Base-by-base conservation (phyloP, 192 early-diverging fungal genomes). In the Coemansia sp. region DNA sequence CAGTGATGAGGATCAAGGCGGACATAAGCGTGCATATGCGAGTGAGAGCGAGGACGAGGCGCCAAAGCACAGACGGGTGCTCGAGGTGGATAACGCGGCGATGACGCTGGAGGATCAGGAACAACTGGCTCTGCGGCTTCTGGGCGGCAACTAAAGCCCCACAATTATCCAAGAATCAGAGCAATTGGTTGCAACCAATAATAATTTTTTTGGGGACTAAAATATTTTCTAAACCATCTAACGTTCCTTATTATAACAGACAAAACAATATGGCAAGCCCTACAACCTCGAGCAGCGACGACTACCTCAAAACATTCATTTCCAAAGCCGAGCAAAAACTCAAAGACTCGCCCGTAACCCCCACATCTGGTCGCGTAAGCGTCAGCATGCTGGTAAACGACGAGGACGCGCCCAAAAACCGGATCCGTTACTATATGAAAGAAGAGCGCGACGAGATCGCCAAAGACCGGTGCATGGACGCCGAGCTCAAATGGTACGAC, bases 41-140 rank as follows among this genome's bases (percentile, higher is more conserved):
- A 32, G 32, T 19, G 70, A 77, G 19, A 75, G 80, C 7, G 57
- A 48, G 2, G 62, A 41, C n/a, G 62, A 61, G 1, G 22, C 43
- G 11, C 22, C 56, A 37, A 25, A 43, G 62, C 27, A 45, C 10
- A 49, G 59, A 27, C 67, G 67, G 21, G 67, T 73, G 23, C 49
- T 82, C 37, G 75, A 76, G 59, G 68, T 77, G 48, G 74, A 73
- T 43, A 56, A 77, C 57, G 32, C 70, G 4, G 59, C 66, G 25
- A 73, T 74, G 80, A 64, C 75, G 29, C 69, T 83, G 45, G 67
- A 74, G 39, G 75, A 78, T 64, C 72, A 83, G 57, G 81, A 83
- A 64, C 72, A 57, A 39, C 72, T 83, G 41, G 81, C 81, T 1
- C 57, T 83, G 65, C 75, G 69, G 37, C 75, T 83, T 15, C 64